A percentile compares a stretch with the other conserved stretches of the same genome.
These are phyloP conservation scores for Sisymbrium altissimum DNA, from an alignment of 345 rosid species.

Conservation along the genomic window DNA sequence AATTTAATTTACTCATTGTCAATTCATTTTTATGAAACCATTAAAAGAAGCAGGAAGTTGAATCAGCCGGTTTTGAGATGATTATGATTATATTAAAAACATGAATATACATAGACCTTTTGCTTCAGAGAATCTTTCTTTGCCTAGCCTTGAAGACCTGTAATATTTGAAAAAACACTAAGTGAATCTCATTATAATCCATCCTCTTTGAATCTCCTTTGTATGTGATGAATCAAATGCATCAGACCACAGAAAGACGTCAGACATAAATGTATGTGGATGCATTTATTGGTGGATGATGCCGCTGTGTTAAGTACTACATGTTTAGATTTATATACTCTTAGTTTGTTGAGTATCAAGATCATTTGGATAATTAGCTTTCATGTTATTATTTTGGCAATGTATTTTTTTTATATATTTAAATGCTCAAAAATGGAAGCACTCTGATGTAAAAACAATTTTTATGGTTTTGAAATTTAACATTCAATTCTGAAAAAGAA, in stretches of 20 bases:
- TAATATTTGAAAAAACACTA: not conserved
- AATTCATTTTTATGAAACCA: conserved; percentile 11
- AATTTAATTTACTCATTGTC: conserved; percentile 15
- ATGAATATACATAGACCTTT: not conserved
- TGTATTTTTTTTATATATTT: too few species aligned
- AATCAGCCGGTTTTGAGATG: not conserved
- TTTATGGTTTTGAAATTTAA: too few species aligned
- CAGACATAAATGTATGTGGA: too few species aligned
- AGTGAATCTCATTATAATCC: not conserved
- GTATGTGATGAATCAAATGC: not conserved
- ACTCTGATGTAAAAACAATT: too few species aligned
- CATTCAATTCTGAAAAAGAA: too few species aligned
- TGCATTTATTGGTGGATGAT: too few species aligned
- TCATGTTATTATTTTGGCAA: too few species aligned
- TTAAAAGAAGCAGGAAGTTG: conserved; percentile 6
- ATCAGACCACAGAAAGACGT: not conserved
- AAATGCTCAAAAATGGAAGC: too few species aligned
- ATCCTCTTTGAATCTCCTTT: not conserved
- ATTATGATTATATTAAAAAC: not conserved
- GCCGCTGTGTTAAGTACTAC: too few species aligned
- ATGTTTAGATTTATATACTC: too few species aligned
- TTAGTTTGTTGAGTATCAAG: too few species aligned
- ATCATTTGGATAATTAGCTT: too few species aligned
- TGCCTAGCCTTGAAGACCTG: not conserved
- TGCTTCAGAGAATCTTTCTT: not conserved